Base-by-base conservation (phyloP, 768 basidiomycete genomes). In the Porphyrellus cyaneotinctus region DNA sequence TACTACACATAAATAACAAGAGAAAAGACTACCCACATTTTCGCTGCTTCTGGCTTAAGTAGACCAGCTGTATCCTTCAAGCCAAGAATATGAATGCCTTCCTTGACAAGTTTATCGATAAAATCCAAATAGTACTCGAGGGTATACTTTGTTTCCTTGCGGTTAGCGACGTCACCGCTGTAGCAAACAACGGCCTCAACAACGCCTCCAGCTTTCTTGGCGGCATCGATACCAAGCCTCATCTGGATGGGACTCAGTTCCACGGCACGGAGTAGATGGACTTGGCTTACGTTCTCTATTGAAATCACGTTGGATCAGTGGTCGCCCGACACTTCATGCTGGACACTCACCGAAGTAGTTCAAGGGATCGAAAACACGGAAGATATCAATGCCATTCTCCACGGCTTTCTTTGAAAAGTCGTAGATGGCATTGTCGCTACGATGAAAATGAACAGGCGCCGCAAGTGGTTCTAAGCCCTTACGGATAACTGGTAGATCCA, bases 31-130 rank as follows among this genome's bases (percentile, higher is more conserved):
- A 75, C 86, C 57, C 62, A 95, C 92, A 95, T 67, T 58, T 76
- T 95, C 13, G 95, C 97, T 41, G 97, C 88, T 66, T 92, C 81
- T 20, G 97, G 97, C 72, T 97, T 98, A 60, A 99, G 77, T 38
- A 99, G 72, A 64, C 95, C 95, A 55, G 95, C 93, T 95, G 98
- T 97, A 66, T 99, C 97, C 76, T 99, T 99, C 71, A 99, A 89
- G 69, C 92, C 90, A 47, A 99, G 81, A 47, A 99, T 87, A 70
- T 99, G 97, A 58, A 99, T 91, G 22, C 95, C 97, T 70, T 97
- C 95, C 35, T 82, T 74, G 49, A 97, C 92, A 48, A 98, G 86
- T 72, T 97, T 78, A 58, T 94, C 85, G 55, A 97, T 82, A 70
- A 99, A 93, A 75, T 97, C 85, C 54, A 99, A 82, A 74, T 99